Evolutionary conservation across 2,329 filamentous ascomycete species (phyloP), one percentile per base, ranked within the genome.

Genomic region (Aspergillus pseudotamarii): DNA sequence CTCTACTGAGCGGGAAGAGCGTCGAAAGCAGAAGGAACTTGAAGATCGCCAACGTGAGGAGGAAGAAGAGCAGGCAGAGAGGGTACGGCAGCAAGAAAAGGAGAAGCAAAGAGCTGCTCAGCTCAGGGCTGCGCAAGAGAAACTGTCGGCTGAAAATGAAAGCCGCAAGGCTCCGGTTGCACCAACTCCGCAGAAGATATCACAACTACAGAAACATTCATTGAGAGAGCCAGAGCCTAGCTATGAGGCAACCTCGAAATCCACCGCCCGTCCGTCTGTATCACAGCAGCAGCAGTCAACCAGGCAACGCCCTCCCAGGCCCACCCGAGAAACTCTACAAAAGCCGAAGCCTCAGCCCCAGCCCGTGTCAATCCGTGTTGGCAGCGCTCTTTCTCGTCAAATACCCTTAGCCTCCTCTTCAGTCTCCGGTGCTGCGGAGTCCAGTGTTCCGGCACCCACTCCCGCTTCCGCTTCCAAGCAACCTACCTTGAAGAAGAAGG

Each of bases 361-460:
- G 59, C 81, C 81, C 12, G 79, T 83, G 30, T 80, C 80, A 1
- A 83, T 84, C 60, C 79, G 80, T 38, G 80, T 84, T 23, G 81
- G 81, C n/a, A 82, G 80, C 43, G 75, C 81, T 16, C 71, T 79
- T 45, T 81, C 80, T 23, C 80, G 81, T 59, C 76, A 79, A 51
- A 78, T 83, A 45, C 78, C 80, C 8, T 61, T 81, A 32, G 62
- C 74, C 11, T 75, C 75, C 45, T 87, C 86, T 64, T 85, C 83
- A 53, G 83, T 88, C 4, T 84, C 88, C 3, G 86, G 79, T 41
- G 79, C 87, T 19, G 85, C 88, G 62, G 90, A 90, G 38, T 65
- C 73, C 30, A 62, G 83, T 83, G 14, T 77, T 84, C 56, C 78
- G 65, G 69, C 79, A 73, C 66, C 80, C 62, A 67, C 81, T 72